phyloP scores from a whole-genome alignment of 192 early-diverging fungal species.

The Linnemannia hyalina region DNA sequence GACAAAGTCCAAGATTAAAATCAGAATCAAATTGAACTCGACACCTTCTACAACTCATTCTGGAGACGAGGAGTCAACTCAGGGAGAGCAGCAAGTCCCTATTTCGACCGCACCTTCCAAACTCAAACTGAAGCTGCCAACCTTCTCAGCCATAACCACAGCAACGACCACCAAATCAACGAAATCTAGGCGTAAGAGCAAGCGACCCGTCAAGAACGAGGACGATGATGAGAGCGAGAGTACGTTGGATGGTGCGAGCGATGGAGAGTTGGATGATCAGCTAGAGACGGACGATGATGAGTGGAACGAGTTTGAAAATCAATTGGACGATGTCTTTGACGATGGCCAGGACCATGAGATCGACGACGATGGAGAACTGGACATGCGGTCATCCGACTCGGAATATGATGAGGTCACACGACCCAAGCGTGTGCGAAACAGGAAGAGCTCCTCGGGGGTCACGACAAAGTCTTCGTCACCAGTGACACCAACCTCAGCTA shows the following conservation, averaged over 20 bases:
- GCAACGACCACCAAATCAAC: constrained; percentile 14
- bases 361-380: constrained; percentile 28
- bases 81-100: constrained; percentile 24
- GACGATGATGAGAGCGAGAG: constrained; percentile 7
- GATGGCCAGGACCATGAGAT: constrained; percentile 21
- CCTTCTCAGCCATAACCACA: background rate
- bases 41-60: constrained; percentile 19
- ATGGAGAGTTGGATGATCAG: background rate
- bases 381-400: constrained; percentile 40
- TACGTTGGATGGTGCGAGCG: constrained; percentile 10
- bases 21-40: constrained; percentile 39
- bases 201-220: background rate
- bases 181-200: background rate
- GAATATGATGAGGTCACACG: constrained; percentile 32
- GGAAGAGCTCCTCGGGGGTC: background rate
- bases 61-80: constrained; percentile 28
- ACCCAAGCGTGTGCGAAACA: background rate
- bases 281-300: constrained; percentile 30
- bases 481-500: background rate
- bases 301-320: constrained; percentile 35
- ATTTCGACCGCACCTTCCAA: constrained; percentile 25
- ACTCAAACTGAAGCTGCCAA: constrained; percentile 34
- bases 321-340: constrained; percentile 36
- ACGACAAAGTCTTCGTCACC: background rate
- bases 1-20: constrained; percentile 30